These are phyloP conservation scores for Debaryomyces subglobosus DNA, from an alignment of 1,139 yeast species.

Conservation along the genomic window DNA sequence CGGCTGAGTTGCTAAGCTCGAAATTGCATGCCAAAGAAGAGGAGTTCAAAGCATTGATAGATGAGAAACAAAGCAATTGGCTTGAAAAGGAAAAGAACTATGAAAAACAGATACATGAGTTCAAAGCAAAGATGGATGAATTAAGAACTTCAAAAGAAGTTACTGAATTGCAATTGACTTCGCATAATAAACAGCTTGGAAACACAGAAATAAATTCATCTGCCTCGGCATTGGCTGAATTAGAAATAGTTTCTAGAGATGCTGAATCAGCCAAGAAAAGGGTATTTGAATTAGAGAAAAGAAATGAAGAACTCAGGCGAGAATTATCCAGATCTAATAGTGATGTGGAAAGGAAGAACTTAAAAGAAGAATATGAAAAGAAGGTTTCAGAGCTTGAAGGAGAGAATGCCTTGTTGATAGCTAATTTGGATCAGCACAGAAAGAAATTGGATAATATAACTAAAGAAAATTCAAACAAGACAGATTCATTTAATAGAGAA, in stretches of 20 bases:
- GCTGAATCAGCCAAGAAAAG: conserved; percentile 73
- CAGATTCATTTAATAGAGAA: conserved; percentile 49
- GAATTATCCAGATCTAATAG: conserved; percentile 59
- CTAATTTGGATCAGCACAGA: conserved; percentile 60
- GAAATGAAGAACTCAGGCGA: conserved; percentile 74
- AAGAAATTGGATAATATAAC: conserved; percentile 33
- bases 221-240: conserved; percentile 48
- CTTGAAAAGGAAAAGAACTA: conserved; percentile 49
- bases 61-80: conserved; percentile 70
- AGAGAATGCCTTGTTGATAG: conserved; percentile 65
- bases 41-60: conserved; percentile 59
- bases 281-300: conserved; percentile 68
- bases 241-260: conserved; percentile 72
- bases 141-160: conserved; percentile 58
- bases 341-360: conserved; percentile 37
- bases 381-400: conserved; percentile 62
- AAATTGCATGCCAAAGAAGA: conserved; percentile 60
- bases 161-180: conserved; percentile 50
- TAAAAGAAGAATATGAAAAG: conserved; percentile 39
- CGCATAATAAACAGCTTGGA: conserved; percentile 34
- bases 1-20: conserved; percentile 53
- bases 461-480: conserved; percentile 35
- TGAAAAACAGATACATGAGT: conserved; percentile 44
- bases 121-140: conserved; percentile 57
- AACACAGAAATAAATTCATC: conserved; percentile 19